These are phyloP conservation scores for Eutrema heterophyllum DNA, from an alignment of 345 rosid species.

Conservation along the genomic window DNA sequence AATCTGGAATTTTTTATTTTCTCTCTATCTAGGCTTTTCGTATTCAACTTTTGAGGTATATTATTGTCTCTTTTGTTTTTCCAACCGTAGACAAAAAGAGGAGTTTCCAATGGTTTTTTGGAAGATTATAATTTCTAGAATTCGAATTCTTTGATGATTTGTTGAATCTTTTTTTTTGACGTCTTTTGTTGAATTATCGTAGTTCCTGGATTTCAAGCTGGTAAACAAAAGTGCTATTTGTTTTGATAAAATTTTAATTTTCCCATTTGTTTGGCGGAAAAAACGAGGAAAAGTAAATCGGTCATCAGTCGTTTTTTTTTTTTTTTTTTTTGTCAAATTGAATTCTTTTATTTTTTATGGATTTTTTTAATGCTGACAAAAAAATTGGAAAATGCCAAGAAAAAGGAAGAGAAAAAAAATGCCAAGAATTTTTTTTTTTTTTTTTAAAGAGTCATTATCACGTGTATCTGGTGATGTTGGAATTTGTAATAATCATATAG, in stretches of 20 bases:
- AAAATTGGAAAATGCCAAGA: background rate
- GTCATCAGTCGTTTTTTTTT: background rate
- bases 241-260: background rate
- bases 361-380: background rate
- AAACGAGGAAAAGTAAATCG: background rate
- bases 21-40: background rate
- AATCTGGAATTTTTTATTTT: background rate
- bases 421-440: background rate
- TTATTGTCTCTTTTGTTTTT: background rate
- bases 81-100: background rate
- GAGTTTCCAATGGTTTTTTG: background rate
- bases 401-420: background rate
- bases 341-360: background rate
- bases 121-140: background rate
- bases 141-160: background rate
- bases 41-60: slow-evolving; percentile 10
- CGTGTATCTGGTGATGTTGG: background rate
- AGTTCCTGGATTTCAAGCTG: background rate
- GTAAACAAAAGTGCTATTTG: background rate
- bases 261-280: background rate
- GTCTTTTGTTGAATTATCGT: background rate
- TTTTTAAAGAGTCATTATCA: background rate
- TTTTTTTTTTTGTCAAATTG: background rate
- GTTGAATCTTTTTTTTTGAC: no score
- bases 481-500: background rate